These are phyloP conservation scores for Ambrosia trifida DNA, from an alignment of 129 eudicot species.

Conservation along the genomic window DNA sequence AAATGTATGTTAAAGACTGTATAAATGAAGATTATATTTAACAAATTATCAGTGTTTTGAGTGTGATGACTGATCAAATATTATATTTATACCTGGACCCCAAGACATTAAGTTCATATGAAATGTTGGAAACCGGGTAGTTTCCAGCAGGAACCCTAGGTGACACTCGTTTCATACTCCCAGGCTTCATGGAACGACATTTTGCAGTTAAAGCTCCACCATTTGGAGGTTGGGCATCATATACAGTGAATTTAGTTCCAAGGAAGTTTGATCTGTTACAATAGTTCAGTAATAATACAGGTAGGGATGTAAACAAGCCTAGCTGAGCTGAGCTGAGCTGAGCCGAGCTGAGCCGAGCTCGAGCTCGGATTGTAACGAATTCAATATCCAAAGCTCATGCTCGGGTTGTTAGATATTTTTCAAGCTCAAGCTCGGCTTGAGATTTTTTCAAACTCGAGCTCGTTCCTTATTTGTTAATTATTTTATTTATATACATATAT, in stretches of 20 bases:
- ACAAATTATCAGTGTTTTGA: background rate
- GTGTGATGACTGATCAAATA: constrained; percentile 7
- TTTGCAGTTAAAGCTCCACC: constrained; percentile 55
- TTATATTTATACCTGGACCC: constrained; percentile 68
- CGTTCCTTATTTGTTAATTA: too few relatives aligned
- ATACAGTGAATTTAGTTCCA: constrained; percentile 88
- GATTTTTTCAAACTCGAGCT: too few relatives aligned
- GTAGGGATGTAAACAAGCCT: background rate
- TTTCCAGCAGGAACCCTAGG: constrained; percentile 83
- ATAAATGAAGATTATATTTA: background rate
- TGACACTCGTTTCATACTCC: constrained; percentile 66
- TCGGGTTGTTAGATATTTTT: too few relatives aligned
- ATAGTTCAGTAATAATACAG: background rate
- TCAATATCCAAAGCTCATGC: too few relatives aligned
- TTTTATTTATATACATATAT: too few relatives aligned
- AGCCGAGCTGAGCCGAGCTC: too few relatives aligned
- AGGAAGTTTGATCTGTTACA: constrained; percentile 74
- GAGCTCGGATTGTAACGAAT: too few relatives aligned
- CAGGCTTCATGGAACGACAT: constrained; percentile 57
- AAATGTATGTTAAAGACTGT: constrained; percentile 8
- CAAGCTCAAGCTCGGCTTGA: too few relatives aligned
- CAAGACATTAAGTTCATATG: constrained; percentile 86
- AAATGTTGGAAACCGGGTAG: constrained; percentile 70
- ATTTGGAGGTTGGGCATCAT: constrained; percentile 77
- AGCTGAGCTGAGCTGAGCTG: too few relatives aligned